These are phyloP conservation scores for Oidiodendron maius DNA, from an alignment of 495 filamentous ascomycete genomes.

Conservation along the genomic window DNA sequence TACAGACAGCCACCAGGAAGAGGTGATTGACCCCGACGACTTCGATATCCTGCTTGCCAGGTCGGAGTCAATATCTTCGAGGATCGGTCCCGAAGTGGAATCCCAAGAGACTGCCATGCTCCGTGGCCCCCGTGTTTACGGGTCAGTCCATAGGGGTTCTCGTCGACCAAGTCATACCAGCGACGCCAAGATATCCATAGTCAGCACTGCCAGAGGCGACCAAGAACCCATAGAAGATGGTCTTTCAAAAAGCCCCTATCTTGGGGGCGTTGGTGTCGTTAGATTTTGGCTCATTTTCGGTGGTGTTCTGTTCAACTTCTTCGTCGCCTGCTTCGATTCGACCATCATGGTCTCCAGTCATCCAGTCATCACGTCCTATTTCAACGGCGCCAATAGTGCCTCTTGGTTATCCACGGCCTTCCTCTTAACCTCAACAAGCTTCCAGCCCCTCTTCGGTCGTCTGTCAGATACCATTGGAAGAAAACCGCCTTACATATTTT, in stretches of 20 bases:
- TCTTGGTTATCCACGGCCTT: conserved; percentile 82
- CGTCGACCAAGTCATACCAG: neutral
- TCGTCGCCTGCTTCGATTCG: conserved; percentile 52
- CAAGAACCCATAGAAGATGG: neutral
- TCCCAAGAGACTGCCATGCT: conserved; percentile 31
- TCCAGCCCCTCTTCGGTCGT: conserved; percentile 67
- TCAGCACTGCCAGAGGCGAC: conserved; percentile 7
- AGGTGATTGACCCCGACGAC: conserved; percentile 29
- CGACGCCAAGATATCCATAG: conserved; percentile 5
- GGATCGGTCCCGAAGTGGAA: conserved; percentile 33
- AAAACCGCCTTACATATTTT: conserved; percentile 61
- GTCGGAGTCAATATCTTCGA: conserved; percentile 27
- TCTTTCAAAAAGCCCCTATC: conserved; percentile 23
- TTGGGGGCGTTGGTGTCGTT: conserved; percentile 34
- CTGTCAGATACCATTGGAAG: conserved; percentile 68
- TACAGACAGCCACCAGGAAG: conserved; percentile 7
- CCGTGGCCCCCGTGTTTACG: conserved; percentile 16
- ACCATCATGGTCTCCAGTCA: conserved; percentile 80
- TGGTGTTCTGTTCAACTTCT: conserved; percentile 28
- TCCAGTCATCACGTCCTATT: conserved; percentile 76
- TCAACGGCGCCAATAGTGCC: conserved; percentile 65
- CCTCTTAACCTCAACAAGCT: conserved; percentile 66
- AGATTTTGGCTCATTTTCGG: conserved; percentile 50
- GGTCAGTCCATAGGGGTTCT: neutral
- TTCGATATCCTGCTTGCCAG: conserved; percentile 35